phyloP scores from a whole-genome alignment of 2,329 filamentous ascomycete genomes.

The Leptographium procerum region DNA sequence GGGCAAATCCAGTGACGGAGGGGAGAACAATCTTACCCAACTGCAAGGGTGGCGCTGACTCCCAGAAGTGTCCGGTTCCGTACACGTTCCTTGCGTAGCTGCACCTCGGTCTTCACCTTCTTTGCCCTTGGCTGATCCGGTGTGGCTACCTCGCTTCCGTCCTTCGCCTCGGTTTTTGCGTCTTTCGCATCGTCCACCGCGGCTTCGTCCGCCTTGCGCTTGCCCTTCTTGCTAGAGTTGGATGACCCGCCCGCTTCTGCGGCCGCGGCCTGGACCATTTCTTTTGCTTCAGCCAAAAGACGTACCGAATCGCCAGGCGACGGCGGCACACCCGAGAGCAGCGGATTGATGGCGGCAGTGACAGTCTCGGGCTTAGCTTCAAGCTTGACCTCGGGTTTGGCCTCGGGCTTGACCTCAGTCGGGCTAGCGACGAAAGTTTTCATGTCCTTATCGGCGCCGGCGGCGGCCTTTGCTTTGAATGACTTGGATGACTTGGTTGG shows the following conservation, averaged over 20 bases:
- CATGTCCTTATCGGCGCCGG: constrained; percentile 11
- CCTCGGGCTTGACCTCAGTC: constrained; percentile 46
- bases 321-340: constrained; percentile 54
- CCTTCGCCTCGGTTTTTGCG: constrained; percentile 28
- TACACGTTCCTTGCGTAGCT: constrained; percentile 76
- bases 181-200: constrained; percentile 50
- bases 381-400: constrained; percentile 53
- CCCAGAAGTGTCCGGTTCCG: constrained; percentile 77
- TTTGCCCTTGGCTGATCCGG: constrained; percentile 35
- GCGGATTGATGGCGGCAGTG: constrained; percentile 65
- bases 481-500: not conserved
- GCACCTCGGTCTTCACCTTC: constrained; percentile 69
- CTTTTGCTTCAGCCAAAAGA: constrained; percentile 77
- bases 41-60: constrained; percentile 72
- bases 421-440: no score
- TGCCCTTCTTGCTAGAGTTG: constrained; percentile 39
- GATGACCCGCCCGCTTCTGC: constrained; percentile 26
- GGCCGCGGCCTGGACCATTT: constrained; percentile 62
- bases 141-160: constrained; percentile 16
- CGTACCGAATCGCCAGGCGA: constrained; percentile 66
- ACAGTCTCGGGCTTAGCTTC: constrained; percentile 42
- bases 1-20: not conserved
- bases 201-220: constrained; percentile 66
- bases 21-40: constrained; percentile 59
- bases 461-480: not conserved